Base-by-base conservation (phyloP, 176 grass and related monocot species). In the Coix lacrymajobi region DNA sequence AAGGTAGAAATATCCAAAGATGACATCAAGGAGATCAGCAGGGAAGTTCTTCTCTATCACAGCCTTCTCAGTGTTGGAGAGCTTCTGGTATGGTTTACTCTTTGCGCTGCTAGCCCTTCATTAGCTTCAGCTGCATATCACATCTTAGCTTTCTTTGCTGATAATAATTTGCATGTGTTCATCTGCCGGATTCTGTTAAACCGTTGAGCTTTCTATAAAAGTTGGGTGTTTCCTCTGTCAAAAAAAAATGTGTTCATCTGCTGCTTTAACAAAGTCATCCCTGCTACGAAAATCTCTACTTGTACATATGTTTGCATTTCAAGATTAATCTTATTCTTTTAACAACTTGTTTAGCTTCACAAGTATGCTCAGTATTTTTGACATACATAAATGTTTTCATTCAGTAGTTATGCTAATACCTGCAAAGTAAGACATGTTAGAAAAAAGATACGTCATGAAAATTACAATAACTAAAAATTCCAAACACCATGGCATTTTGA, bases 1-100 rank as follows among this genome's bases (percentile, higher is more conserved):
- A 92, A 86, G 79, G 87, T 95, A 2, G 93, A 95, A 57, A 95
- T 95, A 87, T 90, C 85, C 61, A 95, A 90, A 90, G 85, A 92
- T 86, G 93, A 95, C 45, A 92, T 92, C 14, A 90, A 85, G 74
- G 90, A 92, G 85, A 95, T 88, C 74, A 92, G 93, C 93, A 90
- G 74, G 85, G 79, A 89, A 43, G 88, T 95, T 88, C 90, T 95
- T 88, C 79, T 92, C 38, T 88, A 92, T 78, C 90, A 95, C 79
- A 90, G 74, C 79, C 45, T 95, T 48, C 90, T 90, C 44, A 88
- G 62, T 41, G 44, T 66, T 11, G 82, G 85, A 78, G 90, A 95
- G 73, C 78, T 95, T 83, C 90, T 82, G 62, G 93, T 95, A 95
- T 88, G 79, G 41, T 58, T 58, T 66, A 20, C 30, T 40, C 26